Base-by-base conservation (phyloP, 441 rosid species). In the Syzygium malaccense region DNA sequence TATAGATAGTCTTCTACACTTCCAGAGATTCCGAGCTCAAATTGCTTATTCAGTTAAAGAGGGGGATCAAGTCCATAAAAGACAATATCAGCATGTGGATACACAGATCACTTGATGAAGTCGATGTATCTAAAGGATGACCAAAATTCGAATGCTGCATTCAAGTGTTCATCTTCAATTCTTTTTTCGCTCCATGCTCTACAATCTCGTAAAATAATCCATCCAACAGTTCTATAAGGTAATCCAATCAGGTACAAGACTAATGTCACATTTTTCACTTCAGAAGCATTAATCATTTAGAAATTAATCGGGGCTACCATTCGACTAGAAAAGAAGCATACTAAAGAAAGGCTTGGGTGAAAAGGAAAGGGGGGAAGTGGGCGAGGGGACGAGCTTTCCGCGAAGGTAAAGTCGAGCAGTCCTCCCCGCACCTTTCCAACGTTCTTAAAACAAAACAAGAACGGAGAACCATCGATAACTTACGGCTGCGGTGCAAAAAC, bases 401-500 rank as follows among this genome's bases (percentile, higher is more conserved):
- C 4, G 48, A 19, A 19, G 79, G 33, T 19, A 68, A 33, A 23
- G 25, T 0, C 0, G 79, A 10, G 49, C 28, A 12, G 79, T 68
- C 79, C 28, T 68, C 49, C 79, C 79, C 0, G 49, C 79, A 33
- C 28, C 49, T 33, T 19, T 68, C 23, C 25, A 68, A 68, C 79
- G 5, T 68, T 33, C 79, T 68, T 41, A 1, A 33, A 55, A 20
- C 6, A 32, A 32, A 85, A 33, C 45, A 33, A 30, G 64, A 32
- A 54, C 49, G 49, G 62, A 20, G 25, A 32, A 85, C 18, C 64
- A 3, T 10, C 17, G 48, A 49, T 49, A 48, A 83, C 13, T 33
- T 41, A 20, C 3, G 28, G 23, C n/a, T 0, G 51, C 17, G 2
- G 83, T 28, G 0, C 51, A 37, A 37, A 41, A 23, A 23, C 6